Conservation (phyloP, 2,329 filamentous ascomycete species). For the Penicillium sp. region DNA sequence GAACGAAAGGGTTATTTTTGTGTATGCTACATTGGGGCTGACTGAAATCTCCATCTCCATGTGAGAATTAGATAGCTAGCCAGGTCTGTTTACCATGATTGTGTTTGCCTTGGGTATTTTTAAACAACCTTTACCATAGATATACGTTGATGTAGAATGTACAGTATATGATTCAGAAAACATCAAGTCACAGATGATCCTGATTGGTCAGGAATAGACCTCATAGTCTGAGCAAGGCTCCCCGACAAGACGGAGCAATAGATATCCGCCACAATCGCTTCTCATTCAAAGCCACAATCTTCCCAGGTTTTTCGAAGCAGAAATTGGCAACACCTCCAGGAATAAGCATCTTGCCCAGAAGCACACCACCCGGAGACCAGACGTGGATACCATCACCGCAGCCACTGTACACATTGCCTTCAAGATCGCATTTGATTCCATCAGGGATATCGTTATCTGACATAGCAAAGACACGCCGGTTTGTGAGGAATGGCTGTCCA, state of each 20-base stretch:
- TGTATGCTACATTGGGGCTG: no score
- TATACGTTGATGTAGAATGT: no score
- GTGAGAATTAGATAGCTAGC: no score
- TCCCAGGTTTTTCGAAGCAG: conserved; percentile 44
- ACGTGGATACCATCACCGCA: conserved; percentile 56
- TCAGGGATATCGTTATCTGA: conserved; percentile 48
- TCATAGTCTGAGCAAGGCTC: not conserved
- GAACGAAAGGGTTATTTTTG: no score
- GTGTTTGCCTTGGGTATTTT: no score
- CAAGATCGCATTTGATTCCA: conserved; percentile 50
- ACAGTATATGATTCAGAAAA: not conserved
- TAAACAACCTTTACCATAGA: no score
- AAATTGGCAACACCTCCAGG: conserved; percentile 50
- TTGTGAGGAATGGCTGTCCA: conserved; percentile 44
- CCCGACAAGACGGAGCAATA: not conserved
- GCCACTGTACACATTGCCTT: conserved; percentile 58
- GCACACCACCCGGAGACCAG: conserved; percentile 49
- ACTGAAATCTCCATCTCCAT: no score
- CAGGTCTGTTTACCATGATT: no score
- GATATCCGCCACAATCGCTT: conserved; percentile 43
- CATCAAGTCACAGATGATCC: not conserved
- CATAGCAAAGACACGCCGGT: conserved; percentile 54
- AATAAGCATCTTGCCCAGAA: conserved; percentile 58
- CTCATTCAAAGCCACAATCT: conserved; percentile 46
- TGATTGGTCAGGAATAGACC: not conserved